Percentiles rank a stretch among this genome's conserved stretches.
Conservation (phyloP, 2,329 filamentous ascomycete species). For the Geosmithia flava region DNA sequence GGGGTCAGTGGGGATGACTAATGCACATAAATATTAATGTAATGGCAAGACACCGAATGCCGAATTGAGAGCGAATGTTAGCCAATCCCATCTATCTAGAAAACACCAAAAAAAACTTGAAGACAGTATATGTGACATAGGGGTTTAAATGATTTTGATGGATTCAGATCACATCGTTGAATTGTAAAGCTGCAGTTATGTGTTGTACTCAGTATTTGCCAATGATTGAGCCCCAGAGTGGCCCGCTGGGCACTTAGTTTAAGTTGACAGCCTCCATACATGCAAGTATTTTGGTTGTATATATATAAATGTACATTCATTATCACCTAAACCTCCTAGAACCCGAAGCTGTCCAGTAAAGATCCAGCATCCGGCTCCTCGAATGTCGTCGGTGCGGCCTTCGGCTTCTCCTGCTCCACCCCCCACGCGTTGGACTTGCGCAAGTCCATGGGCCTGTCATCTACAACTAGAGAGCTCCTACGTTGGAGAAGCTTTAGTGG, state of each 20-base stretch:
- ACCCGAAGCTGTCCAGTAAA: constrained; percentile 85
- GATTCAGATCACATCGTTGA: too few species aligned
- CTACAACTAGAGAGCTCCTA: constrained; percentile 67
- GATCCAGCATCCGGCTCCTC: constrained; percentile 86
- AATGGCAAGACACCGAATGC: neutral
- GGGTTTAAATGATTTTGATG: too few species aligned
- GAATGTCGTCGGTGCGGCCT: constrained; percentile 64
- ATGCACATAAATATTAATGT: neutral
- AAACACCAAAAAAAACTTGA: too few species aligned
- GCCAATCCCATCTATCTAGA: neutral
- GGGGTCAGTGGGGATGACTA: neutral
- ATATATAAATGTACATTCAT: neutral
- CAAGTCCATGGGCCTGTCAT: constrained; percentile 45
- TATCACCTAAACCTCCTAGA: constrained; percentile 31
- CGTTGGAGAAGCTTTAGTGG: constrained; percentile 57
- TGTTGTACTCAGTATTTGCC: too few species aligned
- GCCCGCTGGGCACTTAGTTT: too few species aligned
- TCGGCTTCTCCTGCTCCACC: constrained; percentile 24
- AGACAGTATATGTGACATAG: too few species aligned
- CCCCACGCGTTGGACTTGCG: constrained; percentile 28
- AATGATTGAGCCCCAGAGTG: too few species aligned
- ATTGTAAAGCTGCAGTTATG: too few species aligned
- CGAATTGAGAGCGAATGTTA: neutral
- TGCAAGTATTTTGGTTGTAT: neutral
- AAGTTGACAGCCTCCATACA: too few species aligned